Base-by-base conservation (phyloP, 2,329 filamentous ascomycete genomes). In the Raffaelea deltoideospora region DNA sequence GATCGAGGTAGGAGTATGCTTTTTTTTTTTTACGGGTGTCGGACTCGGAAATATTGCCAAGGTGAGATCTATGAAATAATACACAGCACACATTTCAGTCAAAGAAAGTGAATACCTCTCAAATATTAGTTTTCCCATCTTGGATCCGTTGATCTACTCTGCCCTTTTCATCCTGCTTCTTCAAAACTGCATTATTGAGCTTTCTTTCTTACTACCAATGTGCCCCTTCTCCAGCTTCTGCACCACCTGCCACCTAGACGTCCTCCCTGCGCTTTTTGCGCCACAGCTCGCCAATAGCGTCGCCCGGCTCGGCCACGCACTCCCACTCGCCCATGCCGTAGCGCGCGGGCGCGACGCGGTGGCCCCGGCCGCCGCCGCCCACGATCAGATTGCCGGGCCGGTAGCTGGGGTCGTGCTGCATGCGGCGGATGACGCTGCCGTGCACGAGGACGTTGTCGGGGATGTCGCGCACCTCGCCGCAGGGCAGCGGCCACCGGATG, bases 321-420 rank as follows among this genome's bases (percentile, higher is more conserved):
- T 68, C 63, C 83, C 83, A 88, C 13, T 81, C 68, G 0, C 82
- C 83, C 35, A 76, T 83, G 0, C 79, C 80, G 40, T 68, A 56
- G 21, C 73, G 56, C 7, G 64, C 49, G 0, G 78, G 74, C 1
- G 82, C 82, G 9, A 48, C 58, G 20, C 71, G 64, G 2, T 74
- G 62, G 1, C 82, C 83, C 22, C 82, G 62, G 0, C 83, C 83
- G 14, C 83, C 83, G 1, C 83, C 83, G 0, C 83, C 83, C 3
- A 87, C 57, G 41, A 90, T 85, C 37, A 90, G 53, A 42, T 90
- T 90, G 0, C 83, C 83, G 0, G 83, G 83, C 0, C 83, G 65
- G 48, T 88, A 90, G 0, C 47, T 59, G 1, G 63, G 51, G 41
- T 86, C 69, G 8, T 59, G 54, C 33, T 72, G 54, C 74, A 90